These are phyloP conservation scores for Talaromyces albobiverticillius DNA, from an alignment of 2,329 filamentous ascomycete genomes.

Conservation along the genomic window DNA sequence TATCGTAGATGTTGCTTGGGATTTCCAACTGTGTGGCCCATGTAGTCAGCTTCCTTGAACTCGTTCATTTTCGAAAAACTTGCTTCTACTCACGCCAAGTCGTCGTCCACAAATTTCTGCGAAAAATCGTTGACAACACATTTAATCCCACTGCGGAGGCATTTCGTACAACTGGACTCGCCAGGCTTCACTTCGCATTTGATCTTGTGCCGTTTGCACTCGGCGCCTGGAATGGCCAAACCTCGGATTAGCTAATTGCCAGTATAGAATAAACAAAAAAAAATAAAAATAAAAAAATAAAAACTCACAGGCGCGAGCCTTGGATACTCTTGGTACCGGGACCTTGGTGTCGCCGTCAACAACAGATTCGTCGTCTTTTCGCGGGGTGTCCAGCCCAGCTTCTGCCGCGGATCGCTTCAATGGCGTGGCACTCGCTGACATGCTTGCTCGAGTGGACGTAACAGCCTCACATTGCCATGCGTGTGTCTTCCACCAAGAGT, in stretches of 20 bases:
- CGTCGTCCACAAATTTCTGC: constrained; percentile 55
- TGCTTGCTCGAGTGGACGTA: constrained; percentile 15
- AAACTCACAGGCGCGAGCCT: constrained; percentile 40
- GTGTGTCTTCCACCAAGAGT: not conserved
- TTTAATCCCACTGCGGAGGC: constrained; percentile 48
- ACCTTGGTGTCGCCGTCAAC: constrained; percentile 18
- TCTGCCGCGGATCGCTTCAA: constrained; percentile 37
- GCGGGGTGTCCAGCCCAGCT: constrained; percentile 31
- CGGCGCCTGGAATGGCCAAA: constrained; percentile 33
- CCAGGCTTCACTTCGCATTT: constrained; percentile 52
- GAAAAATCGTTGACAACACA: constrained; percentile 57
- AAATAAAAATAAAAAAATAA: not conserved
- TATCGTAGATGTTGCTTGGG: constrained; percentile 40
- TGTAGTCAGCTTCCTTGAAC: not conserved
- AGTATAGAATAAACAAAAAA: not conserved
- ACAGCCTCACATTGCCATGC: constrained; percentile 14
- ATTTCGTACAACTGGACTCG: constrained; percentile 48
- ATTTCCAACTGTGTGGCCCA: constrained; percentile 42
- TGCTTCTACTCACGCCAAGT: constrained; percentile 44
- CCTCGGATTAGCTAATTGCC: not conserved
- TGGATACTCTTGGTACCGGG: constrained; percentile 36
- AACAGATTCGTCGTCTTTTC: constrained; percentile 23
- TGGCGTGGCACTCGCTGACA: constrained; percentile 20
- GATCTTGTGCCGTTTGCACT: constrained; percentile 56
- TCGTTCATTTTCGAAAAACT: not conserved